Conservation (phyloP, 176 grass and related monocot genomes). For the Coix lacrymajobi region DNA sequence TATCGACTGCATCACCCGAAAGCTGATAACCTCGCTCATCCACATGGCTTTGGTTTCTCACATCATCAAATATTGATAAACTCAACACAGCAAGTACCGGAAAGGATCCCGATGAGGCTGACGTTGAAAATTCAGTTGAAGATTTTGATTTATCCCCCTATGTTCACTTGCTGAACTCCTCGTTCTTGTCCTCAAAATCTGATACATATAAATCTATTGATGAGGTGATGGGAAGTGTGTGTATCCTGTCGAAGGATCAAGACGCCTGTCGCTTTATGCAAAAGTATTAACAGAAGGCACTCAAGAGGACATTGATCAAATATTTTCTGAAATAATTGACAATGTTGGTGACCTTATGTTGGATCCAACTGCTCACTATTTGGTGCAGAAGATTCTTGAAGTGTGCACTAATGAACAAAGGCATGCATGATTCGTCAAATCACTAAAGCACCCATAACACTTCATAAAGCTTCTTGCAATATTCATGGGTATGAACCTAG, state of each 20-base stretch:
- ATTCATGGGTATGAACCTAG: conserved; percentile 72
- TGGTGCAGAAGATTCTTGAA: conserved; percentile 75
- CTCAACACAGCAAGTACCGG: background rate
- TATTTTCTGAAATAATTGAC: conserved; percentile 57
- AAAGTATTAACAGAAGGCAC: conserved; percentile 55
- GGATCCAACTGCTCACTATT: conserved; percentile 67
- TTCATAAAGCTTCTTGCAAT: conserved; percentile 64
- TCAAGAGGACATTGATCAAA: conserved; percentile 43
- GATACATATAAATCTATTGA: conserved; percentile 21
- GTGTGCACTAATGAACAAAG: conserved; percentile 53
- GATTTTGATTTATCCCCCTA: conserved; percentile 17
- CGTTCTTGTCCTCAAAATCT: conserved; percentile 12
- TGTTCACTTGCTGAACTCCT: background rate
- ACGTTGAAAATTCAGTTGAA: conserved; percentile 18
- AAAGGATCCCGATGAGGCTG: conserved; percentile 28
- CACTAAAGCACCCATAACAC: conserved; percentile 39
- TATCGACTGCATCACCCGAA: conserved; percentile 1
- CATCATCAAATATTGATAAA: conserved; percentile 18
- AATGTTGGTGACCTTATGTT: conserved; percentile 74
- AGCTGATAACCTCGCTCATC: conserved; percentile 12
- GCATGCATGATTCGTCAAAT: conserved; percentile 60
- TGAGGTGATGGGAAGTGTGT: conserved; percentile 44
- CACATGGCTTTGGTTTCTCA: conserved; percentile 1
- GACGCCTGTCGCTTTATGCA: conserved; percentile 58
- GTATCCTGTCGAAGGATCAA: conserved; percentile 68